Evolutionary conservation across 192 early-diverging fungal species (phyloP), one percentile per base, ranked within the genome.

Genomic region (Podila minutissima): DNA sequence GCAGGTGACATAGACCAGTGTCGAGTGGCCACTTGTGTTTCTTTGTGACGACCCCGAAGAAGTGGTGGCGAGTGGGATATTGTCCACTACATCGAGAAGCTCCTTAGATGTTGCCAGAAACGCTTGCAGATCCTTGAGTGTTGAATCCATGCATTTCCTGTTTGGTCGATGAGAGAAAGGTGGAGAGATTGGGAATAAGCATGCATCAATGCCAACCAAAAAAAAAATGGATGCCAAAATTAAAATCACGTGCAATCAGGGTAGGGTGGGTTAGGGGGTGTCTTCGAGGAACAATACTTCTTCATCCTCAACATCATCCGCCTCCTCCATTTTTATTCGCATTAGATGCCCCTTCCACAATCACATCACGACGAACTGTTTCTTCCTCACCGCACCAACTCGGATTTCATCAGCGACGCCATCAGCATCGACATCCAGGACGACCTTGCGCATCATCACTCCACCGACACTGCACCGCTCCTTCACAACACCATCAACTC

Each of bases 401-500:
- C 53, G 24, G 53, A 55, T 55, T 55, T 60, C n/a, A 59, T 51
- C 33, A 51, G 73, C 50, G 77, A 81, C 67, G 62, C 77, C 37
- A 69, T 81, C 67, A 81, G 77, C 77, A 81, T 81, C 71, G 67
- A 81, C 57, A 81, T 81, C 33, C 71, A 69, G 62, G 77, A 73
- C 70, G 71, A 81, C 62, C 49, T 35, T 48, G 29, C 29, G 57
- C 4, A 20, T 46, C 17, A 72, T 60, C 61, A 59, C 71, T n/a
- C 71, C 57, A 9, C 66, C 51, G 1, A 55, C 53, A 1, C 38
- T 48, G 26, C 12, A 20, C 50, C 15, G 22, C 53, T 33, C 46
- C 22, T 35, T 9, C 57, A 33, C 55, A 53, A 17, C 63, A 66
- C 55, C 74, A 78, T 59, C 66, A 59, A 49, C 65, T 62, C 32